phyloP scores from a whole-genome alignment of 305 asterid species.

The Fraxinus sp. region DNA sequence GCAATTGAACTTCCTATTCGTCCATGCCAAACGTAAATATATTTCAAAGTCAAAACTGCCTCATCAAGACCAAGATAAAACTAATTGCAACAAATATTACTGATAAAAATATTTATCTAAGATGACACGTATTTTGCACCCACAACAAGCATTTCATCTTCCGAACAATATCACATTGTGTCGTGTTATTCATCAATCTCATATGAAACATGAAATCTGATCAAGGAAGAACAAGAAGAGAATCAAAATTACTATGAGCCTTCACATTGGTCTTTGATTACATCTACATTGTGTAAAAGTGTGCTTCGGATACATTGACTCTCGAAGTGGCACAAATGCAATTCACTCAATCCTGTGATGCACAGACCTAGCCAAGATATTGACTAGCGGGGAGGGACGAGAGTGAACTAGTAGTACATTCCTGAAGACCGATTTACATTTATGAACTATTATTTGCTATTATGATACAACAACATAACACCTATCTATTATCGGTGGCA shows the following conservation, averaged over 20 bases:
- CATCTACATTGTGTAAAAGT: conserved; percentile 19
- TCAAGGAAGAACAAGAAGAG: not conserved
- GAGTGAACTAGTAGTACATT: conserved; percentile 9
- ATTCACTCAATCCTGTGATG: not conserved
- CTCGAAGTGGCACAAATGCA: not conserved
- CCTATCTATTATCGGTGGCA: conserved; percentile 18
- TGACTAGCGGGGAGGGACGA: not conserved
- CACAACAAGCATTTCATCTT: not conserved
- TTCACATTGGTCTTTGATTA: not conserved
- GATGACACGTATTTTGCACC: not conserved
- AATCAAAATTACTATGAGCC: not conserved
- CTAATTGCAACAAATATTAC: not conserved
- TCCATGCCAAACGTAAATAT: not conserved
- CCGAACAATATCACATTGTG: not conserved
- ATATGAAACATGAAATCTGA: not conserved
- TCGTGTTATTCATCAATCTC: not conserved
- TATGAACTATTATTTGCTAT: conserved; percentile 11
- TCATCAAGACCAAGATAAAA: not conserved
- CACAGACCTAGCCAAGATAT: not conserved
- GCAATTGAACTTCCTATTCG: not conserved
- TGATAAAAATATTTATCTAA: not conserved
- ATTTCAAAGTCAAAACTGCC: not conserved
- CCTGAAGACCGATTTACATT: conserved; percentile 20
- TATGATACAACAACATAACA: conserved; percentile 13
- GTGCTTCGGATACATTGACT: conserved; percentile 3